Percentiles rank a stretch among this genome's conserved stretches.
Evolutionary conservation across 257 asterid genomes (phyloP).

Genomic region (Capsicum rhomboideum): DNA sequence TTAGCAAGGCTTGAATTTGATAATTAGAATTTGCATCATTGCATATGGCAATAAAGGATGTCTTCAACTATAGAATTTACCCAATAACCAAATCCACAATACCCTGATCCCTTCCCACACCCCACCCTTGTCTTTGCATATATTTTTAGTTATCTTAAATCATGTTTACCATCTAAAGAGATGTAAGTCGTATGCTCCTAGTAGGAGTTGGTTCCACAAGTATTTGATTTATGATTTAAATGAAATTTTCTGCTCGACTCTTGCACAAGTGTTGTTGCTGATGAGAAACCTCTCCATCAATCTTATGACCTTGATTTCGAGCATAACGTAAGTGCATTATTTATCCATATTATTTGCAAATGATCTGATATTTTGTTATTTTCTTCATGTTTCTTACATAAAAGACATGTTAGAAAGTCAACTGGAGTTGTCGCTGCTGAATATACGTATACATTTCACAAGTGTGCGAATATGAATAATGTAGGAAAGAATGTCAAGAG

Average conservation of each 20-base stretch:
- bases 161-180: not conserved
- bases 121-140: not conserved
- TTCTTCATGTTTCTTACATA: conserved; percentile 67
- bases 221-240: not conserved
- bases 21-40: not conserved
- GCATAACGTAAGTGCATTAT: conserved; percentile 86
- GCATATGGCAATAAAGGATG: not conserved
- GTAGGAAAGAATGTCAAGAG: conserved; percentile 26
- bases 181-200: not conserved
- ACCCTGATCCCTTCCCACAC: not conserved
- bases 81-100: not conserved
- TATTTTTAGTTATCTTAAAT: not conserved
- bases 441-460: conserved; percentile 52
- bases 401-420: conserved; percentile 54
- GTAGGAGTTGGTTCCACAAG: not conserved
- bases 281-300: conserved; percentile 90
- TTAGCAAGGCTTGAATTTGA: not conserved
- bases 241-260: not conserved
- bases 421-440: conserved; percentile 32
- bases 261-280: conserved; percentile 60
- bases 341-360: not conserved
- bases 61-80: not conserved
- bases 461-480: conserved; percentile 39
- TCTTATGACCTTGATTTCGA: conserved; percentile 77
- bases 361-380: conserved; percentile 9